A percentile compares a stretch with the other conserved stretches of the same genome.
Evolutionary conservation across 2,329 filamentous ascomycete genomes (phyloP).

Genomic region (Talaromyces islandicus): DNA sequence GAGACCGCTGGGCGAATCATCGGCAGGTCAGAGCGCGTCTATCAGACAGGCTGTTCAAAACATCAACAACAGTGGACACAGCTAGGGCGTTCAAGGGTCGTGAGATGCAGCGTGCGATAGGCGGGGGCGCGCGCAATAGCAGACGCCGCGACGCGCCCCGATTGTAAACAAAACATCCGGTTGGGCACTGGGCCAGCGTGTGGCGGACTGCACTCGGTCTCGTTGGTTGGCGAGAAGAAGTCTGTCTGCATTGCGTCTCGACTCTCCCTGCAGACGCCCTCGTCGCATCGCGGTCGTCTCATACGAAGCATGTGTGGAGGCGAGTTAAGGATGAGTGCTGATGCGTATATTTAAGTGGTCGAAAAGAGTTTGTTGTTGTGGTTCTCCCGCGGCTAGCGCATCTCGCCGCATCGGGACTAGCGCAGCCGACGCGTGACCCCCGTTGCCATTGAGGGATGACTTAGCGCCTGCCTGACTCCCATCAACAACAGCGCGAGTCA

Average conservation of each 20-base stretch:
- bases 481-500: background rate
- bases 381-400: background rate
- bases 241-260: too few relatives aligned
- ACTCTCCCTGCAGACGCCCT: background rate
- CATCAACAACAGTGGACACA: background rate
- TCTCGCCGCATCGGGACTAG: slow-evolving; percentile 22
- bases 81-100: background rate
- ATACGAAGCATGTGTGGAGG: too few relatives aligned
- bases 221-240: background rate
- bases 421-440: slow-evolving; percentile 32
- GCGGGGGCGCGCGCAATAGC: background rate
- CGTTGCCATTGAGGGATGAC: background rate
- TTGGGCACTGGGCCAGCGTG: background rate
- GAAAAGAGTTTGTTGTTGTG: background rate
- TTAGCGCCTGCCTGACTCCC: background rate
- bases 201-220: background rate
- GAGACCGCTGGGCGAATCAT: slow-evolving; percentile 10
- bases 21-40: slow-evolving; percentile 11
- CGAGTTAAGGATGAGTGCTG: too few relatives aligned
- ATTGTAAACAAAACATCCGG: background rate
- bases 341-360: too few relatives aligned
- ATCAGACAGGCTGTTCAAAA: slow-evolving; percentile 8
- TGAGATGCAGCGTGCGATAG: background rate
- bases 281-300: background rate
- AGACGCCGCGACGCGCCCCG: slow-evolving; percentile 2